phyloP scores from a whole-genome alignment of 148 eudicot species.

The Vaccinium vitisidaea region DNA sequence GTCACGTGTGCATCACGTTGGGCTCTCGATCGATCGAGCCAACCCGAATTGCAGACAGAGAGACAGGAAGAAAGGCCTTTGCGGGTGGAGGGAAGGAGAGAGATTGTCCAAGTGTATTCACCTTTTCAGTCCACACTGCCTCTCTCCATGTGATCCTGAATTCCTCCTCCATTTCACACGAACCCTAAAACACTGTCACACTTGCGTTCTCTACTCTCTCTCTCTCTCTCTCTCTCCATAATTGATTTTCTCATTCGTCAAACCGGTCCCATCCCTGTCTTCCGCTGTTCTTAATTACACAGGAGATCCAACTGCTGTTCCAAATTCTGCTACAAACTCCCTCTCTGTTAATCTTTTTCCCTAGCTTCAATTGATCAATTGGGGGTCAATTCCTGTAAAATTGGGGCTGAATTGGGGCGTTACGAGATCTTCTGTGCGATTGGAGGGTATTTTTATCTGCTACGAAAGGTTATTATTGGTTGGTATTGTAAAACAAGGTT shows the following conservation, averaged over 20 bases:
- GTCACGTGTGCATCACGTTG: too few species aligned
- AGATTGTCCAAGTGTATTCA: slow-evolving; percentile 26
- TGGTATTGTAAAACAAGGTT: slow-evolving; percentile 28
- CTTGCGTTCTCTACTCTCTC: not conserved
- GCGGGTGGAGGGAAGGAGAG: not conserved
- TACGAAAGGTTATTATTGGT: not conserved
- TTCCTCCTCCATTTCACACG: slow-evolving; percentile 7
- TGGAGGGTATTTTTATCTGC: not conserved
- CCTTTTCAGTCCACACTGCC: slow-evolving; percentile 48
- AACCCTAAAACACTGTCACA: slow-evolving; percentile 14
- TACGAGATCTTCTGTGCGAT: slow-evolving; percentile 2
- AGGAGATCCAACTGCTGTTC: slow-evolving; percentile 1
- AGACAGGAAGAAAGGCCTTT: not conserved
- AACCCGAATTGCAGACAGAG: not conserved
- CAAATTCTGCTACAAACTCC: not conserved
- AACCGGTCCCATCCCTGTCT: not conserved
- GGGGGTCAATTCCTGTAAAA: not conserved
- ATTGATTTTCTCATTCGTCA: not conserved
- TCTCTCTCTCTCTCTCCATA: not conserved
- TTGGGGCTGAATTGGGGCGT: slow-evolving; percentile 10
- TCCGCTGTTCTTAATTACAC: not conserved
- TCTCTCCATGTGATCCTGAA: not conserved
- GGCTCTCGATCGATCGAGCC: not conserved
- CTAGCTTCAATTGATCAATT: not conserved
- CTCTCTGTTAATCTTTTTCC: not conserved